Conservation (phyloP, 2,329 filamentous ascomycete genomes). For the Cordyceps farinosa region DNA sequence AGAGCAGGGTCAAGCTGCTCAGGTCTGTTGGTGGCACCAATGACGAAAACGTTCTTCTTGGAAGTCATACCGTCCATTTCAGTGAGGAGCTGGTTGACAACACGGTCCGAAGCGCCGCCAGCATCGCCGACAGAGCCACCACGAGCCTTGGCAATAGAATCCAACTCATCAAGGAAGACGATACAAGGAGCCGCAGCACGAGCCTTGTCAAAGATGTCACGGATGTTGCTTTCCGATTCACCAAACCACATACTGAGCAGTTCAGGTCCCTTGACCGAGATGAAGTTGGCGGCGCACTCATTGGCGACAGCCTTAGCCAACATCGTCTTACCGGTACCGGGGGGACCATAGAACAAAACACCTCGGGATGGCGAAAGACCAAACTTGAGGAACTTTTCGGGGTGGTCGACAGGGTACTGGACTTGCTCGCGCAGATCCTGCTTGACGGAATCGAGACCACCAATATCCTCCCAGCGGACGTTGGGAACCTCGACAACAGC, state of each 20-base stretch:
- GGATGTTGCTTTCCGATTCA: conserved; percentile 99
- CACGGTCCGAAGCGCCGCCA: conserved; percentile 96
- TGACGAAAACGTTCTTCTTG: conserved; percentile 99
- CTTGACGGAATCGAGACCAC: conserved; percentile 97
- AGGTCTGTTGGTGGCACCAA: conserved; percentile 96
- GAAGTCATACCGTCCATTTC: conserved; percentile 99
- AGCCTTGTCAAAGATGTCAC: conserved; percentile 99
- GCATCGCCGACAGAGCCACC: conserved; percentile 94
- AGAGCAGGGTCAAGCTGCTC: conserved; percentile 98
- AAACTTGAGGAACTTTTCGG: conserved; percentile 99
- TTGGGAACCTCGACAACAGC: conserved; percentile 99
- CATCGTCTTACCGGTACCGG: conserved; percentile 99
- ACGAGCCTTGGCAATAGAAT: conserved; percentile 99
- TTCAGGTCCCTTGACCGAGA: conserved; percentile 98
- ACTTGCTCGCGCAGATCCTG: conserved; percentile 98
- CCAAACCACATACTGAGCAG: conserved; percentile 99
- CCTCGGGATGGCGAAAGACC: conserved; percentile 95
- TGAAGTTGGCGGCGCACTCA: conserved; percentile 99
- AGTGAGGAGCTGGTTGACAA: conserved; percentile 98
- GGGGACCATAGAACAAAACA: conserved; percentile 98
- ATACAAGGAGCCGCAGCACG: conserved; percentile 96
- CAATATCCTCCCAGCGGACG: conserved; percentile 99
- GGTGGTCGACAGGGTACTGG: conserved; percentile 98
- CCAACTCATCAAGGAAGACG: conserved; percentile 97
- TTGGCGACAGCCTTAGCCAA: conserved; percentile 99